phyloP scores from a whole-genome alignment of 139 green algal species.

The Closterium sp. region DNA sequence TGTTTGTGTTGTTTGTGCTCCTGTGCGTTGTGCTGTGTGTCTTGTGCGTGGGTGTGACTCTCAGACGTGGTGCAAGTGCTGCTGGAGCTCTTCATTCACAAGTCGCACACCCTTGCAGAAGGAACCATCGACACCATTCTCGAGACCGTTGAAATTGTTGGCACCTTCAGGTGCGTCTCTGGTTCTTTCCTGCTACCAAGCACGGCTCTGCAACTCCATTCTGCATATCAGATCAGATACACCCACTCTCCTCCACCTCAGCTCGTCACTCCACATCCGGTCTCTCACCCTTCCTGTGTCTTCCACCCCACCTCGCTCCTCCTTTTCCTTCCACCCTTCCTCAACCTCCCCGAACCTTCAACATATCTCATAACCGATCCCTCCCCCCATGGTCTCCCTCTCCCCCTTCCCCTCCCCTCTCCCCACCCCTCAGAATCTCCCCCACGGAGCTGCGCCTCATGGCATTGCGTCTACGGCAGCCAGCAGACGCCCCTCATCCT shows the following conservation, averaged over 20 bases:
- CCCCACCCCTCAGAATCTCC: constrained; percentile 8
- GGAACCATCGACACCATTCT: constrained; percentile 4
- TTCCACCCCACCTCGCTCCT: too few relatives aligned
- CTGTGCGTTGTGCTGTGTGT: neutral
- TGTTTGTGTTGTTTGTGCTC: neutral
- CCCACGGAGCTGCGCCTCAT: constrained; percentile 24
- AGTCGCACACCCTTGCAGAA: neutral
- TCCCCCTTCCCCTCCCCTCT: neutral
- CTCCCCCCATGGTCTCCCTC: too few relatives aligned
- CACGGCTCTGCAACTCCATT: neutral
- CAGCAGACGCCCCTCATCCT: neutral
- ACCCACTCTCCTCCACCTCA: too few relatives aligned
- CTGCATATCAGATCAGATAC: too few relatives aligned
- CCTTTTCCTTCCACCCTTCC: too few relatives aligned
- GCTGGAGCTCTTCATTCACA: constrained; percentile 13
- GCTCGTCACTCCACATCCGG: neutral
- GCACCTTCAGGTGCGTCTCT: constrained; percentile 18
- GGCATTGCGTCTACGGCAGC: neutral
- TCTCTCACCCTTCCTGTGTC: too few relatives aligned
- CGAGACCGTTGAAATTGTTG: constrained; percentile 1
- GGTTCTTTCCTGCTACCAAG: neutral
- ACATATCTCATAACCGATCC: too few relatives aligned
- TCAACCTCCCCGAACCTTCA: too few relatives aligned
- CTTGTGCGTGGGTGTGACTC: too few relatives aligned
- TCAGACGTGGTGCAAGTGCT: constrained; percentile 8